Conservation (phyloP, 2,329 filamentous ascomycete genomes). For the Beauveria rudraprayagi region DNA sequence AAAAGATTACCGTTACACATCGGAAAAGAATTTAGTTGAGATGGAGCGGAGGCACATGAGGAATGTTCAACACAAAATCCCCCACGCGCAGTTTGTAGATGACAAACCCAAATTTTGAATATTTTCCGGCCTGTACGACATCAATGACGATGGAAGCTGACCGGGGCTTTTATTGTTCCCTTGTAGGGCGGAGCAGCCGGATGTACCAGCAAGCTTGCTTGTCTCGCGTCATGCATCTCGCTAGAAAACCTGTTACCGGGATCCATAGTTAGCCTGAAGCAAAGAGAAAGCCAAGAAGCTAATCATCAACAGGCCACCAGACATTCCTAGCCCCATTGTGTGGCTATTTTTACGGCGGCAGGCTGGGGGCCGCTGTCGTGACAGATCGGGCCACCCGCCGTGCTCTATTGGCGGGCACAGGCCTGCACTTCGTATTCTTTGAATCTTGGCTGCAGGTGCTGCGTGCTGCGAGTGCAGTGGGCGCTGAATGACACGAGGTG, state of each 20-base stretch:
- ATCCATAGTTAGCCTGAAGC: too few species aligned
- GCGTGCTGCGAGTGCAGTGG: not conserved
- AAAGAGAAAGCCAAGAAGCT: not conserved
- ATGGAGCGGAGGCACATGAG: not conserved
- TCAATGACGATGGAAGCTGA: not conserved
- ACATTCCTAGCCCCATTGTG: not conserved
- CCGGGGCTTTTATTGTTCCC: not conserved
- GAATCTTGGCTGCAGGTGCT: constrained; percentile 1
- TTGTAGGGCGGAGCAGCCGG: not conserved
- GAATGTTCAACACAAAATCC: not conserved
- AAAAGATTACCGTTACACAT: not conserved
- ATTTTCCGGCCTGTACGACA: not conserved
- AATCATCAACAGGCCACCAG: not conserved
- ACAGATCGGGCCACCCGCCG: constrained; percentile 3
- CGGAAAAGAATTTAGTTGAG: not conserved
- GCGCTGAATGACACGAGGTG: constrained; percentile 7
- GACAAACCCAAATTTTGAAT: not conserved
- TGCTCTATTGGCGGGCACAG: not conserved
- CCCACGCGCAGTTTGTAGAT: not conserved
- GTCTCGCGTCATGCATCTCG: not conserved
- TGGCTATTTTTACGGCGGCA: not conserved
- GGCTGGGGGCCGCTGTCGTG: not conserved
- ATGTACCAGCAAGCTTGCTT: not conserved
- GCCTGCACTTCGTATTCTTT: constrained; percentile 8
- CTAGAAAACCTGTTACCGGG: not conserved